phyloP scores from a whole-genome alignment of 2,329 filamentous ascomycete genomes.

The Scopulariopsis brevicaulis region DNA sequence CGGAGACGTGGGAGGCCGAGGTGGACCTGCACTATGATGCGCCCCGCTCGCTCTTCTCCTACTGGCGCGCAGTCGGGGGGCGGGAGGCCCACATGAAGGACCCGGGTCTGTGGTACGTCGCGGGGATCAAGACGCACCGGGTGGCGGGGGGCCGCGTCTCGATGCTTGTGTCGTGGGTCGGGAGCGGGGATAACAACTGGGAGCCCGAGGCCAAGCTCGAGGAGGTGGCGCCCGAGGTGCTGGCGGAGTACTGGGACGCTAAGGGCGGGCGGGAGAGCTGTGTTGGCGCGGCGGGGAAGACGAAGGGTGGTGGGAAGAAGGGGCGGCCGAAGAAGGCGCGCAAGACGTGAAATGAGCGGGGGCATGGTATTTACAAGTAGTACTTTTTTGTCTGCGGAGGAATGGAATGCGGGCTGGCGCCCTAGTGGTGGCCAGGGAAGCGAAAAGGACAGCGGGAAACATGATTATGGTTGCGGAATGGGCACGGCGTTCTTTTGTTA shows the following conservation, averaged over 20 bases:
- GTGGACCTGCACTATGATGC: slow-evolving; percentile 19
- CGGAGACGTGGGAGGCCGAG: slow-evolving; percentile 22
- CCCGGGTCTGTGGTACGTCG: slow-evolving; percentile 18
- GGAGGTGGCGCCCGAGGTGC: slow-evolving; percentile 13
- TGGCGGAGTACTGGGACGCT: slow-evolving; percentile 15
- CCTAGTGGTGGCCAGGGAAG: no score
- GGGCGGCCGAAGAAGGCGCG: not conserved
- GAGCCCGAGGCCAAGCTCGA: slow-evolving; percentile 13
- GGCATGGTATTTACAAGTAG: not conserved
- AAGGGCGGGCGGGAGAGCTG: not conserved
- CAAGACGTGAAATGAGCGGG: not conserved
- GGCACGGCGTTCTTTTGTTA: no score
- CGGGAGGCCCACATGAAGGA: slow-evolving; percentile 19
- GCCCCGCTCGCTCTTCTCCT: slow-evolving; percentile 17
- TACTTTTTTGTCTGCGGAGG: no score
- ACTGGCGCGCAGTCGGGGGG: slow-evolving; percentile 17
- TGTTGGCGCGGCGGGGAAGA: not conserved
- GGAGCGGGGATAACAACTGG: slow-evolving; percentile 18
- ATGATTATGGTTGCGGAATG: no score
- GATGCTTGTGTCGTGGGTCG: slow-evolving; percentile 23
- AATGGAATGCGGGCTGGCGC: no score
- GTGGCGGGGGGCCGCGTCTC: slow-evolving; percentile 10
- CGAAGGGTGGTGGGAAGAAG: not conserved
- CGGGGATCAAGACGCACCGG: slow-evolving; percentile 18
- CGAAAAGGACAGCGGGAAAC: no score